phyloP scores from a whole-genome alignment of 495 filamentous ascomycete genomes.

The Daldinia bambusicola region DNA sequence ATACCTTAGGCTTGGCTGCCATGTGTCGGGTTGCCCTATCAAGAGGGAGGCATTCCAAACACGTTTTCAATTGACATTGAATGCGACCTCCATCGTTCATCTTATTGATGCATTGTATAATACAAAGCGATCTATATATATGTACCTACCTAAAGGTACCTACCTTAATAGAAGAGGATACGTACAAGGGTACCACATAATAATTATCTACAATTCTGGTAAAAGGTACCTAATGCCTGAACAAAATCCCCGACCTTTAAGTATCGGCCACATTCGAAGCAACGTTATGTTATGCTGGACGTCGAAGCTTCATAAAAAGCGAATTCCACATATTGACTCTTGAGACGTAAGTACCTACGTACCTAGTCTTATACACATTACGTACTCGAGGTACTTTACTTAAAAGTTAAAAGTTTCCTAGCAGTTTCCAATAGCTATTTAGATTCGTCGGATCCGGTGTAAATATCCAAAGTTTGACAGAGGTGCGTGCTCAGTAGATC shows the following conservation, averaged over 20 bases:
- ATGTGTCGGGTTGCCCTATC: conserved; percentile 41
- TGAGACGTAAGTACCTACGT: conserved; percentile 4
- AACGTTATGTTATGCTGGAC: neutral
- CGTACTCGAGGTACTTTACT: too few species aligned
- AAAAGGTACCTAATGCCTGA: too few species aligned
- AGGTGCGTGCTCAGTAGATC: conserved; percentile 26
- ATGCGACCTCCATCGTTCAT: conserved; percentile 32
- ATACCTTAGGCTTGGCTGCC: conserved; percentile 15
- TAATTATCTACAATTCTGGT: too few species aligned
- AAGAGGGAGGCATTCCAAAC: conserved; percentile 35
- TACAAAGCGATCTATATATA: too few species aligned
- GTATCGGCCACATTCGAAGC: neutral
- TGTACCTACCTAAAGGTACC: too few species aligned
- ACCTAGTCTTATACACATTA: too few species aligned
- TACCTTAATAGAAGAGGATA: too few species aligned
- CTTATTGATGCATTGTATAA: too few species aligned
- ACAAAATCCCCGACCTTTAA: neutral
- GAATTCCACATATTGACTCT: neutral
- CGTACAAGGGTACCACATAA: too few species aligned
- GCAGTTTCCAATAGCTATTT: too few species aligned
- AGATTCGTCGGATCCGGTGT: conserved; percentile 6
- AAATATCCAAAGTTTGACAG: conserved; percentile 18
- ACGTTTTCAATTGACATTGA: conserved; percentile 46
- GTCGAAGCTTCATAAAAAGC: neutral
- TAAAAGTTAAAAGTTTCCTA: too few species aligned